Percentiles rank a stretch among this genome's conserved stretches.
Conservation (phyloP, 495 filamentous ascomycete species). For the Cladorrhinum samala region DNA sequence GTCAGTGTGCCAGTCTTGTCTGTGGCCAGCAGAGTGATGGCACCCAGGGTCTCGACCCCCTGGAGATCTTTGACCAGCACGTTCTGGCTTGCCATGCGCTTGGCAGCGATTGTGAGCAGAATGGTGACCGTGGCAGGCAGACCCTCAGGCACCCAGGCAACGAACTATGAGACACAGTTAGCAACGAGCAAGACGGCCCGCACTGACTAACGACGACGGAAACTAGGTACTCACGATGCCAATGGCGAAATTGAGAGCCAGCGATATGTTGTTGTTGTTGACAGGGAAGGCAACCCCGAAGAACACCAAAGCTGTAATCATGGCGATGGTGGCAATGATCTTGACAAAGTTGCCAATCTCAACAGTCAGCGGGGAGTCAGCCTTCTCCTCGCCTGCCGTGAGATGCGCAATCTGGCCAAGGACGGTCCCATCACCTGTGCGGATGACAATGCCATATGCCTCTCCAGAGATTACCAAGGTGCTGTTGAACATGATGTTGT, state of each 20-base stretch:
- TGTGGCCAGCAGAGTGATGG: conserved; percentile 28
- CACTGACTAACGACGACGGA: too few relatives aligned
- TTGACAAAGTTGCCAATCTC: conserved; percentile 22
- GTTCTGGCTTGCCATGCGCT: conserved; percentile 16
- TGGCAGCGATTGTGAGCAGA: conserved; percentile 18
- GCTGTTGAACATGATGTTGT: conserved; percentile 21
- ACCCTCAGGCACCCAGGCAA: conserved; percentile 60
- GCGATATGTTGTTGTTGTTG: conserved; percentile 19
- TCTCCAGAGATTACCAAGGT: conserved; percentile 22
- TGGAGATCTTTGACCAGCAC: conserved; percentile 18
- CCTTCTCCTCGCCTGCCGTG: conserved; percentile 15
- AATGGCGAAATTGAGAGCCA: conserved; percentile 19
- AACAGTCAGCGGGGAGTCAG: conserved; percentile 5
- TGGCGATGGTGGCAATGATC: conserved; percentile 17
- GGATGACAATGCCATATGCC: conserved; percentile 52
- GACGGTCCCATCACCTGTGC: conserved; percentile 63
- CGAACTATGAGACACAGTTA: conserved; percentile 10
- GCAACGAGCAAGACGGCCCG: background rate
- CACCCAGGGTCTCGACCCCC: conserved; percentile 19
- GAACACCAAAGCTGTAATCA: conserved; percentile 13
- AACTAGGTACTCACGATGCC: conserved; percentile 1
- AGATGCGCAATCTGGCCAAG: conserved; percentile 56
- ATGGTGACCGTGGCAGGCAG: conserved; percentile 54
- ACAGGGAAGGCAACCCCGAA: conserved; percentile 15
- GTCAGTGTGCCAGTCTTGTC: conserved; percentile 63